Evolutionary conservation across 306 rosid genomes (phyloP), one percentile per base, ranked within the genome.

Genomic region (Herpetospermum pedunculosum): DNA sequence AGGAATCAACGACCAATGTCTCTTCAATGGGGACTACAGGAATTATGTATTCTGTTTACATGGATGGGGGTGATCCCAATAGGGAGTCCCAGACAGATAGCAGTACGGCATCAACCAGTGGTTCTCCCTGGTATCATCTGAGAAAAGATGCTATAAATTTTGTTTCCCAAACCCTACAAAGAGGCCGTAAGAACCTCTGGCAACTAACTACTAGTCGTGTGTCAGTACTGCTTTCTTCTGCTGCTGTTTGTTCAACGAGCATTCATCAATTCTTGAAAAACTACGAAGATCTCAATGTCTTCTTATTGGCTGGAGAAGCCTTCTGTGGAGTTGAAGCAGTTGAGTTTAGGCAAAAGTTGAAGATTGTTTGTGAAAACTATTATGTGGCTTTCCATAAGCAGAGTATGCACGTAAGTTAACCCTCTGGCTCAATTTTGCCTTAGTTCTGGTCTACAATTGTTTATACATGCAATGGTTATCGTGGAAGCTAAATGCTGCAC

Each of bases 271-370:
- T 95, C 80, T 88, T 95, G 91, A 95, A 87, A 83, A 95, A 89
- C 50, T 95, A 91, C 77, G 99, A 95, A 87, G 99, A 95, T 81
- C 88, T 95, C 65, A 82, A 81, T 72, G 82, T 84, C 85, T 91
- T 95, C 83, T 88, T 91, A 78, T 84, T 95, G 90, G 88, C 93
- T 67, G 99, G 99, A 75, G 99, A 95, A 86, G 92, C 97, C 80
- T 91, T 95, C 82, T 91, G 97, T 50, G 99, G 99, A 78, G 81
- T 84, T 81, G 97, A 95, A 84, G 99, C 96, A n/a, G 88, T 75
- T 85, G 99, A 95, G 54, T 91, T 95, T 63, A 85, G 99, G 88
- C 97, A 91, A 82, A 95, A 95, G 86, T 77, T 91, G 77, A 95
- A 95, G 90, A 85, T 59, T 46, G 96, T 91, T 60, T 95, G 99